These are phyloP conservation scores for Colletotrichum scovillei DNA, from an alignment of 2,329 filamentous ascomycete species.

Conservation along the genomic window DNA sequence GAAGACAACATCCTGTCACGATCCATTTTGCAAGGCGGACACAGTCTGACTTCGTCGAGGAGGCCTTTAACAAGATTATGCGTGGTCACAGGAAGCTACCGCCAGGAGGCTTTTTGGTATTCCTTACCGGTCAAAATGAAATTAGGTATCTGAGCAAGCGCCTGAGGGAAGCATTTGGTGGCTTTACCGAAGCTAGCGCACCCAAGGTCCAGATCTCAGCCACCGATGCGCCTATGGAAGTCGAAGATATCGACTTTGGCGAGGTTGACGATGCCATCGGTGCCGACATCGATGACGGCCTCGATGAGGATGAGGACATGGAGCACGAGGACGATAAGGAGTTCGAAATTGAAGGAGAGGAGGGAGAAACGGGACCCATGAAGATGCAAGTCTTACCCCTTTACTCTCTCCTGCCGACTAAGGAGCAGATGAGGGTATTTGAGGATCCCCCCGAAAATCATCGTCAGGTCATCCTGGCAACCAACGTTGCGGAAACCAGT, in stretches of 20 bases:
- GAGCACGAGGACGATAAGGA: slow-evolving; percentile 69
- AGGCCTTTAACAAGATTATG: slow-evolving; percentile 87
- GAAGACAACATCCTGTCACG: slow-evolving; percentile 90
- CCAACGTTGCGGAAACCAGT: slow-evolving; percentile 97
- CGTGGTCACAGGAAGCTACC: slow-evolving; percentile 91
- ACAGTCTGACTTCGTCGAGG: slow-evolving; percentile 88
- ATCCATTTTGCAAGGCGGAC: slow-evolving; percentile 89
- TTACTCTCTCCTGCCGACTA: slow-evolving; percentile 91
- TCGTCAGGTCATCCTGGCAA: slow-evolving; percentile 88
- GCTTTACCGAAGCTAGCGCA: slow-evolving; percentile 65
- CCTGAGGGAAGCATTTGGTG: slow-evolving; percentile 75
- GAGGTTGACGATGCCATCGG: slow-evolving; percentile 72
- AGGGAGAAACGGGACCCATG: slow-evolving; percentile 65
- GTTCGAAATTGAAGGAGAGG: slow-evolving; percentile 75
- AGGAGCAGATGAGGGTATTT: slow-evolving; percentile 92
- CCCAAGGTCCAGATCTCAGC: slow-evolving; percentile 81
- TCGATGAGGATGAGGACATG: slow-evolving; percentile 67
- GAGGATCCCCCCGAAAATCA: slow-evolving; percentile 84
- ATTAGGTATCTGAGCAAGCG: slow-evolving; percentile 86
- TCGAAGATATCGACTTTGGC: slow-evolving; percentile 88
- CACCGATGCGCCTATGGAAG: slow-evolving; percentile 81
- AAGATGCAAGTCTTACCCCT: slow-evolving; percentile 92
- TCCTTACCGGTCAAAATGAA: slow-evolving; percentile 93
- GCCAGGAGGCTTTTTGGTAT: slow-evolving; percentile 90
- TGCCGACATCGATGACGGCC: slow-evolving; percentile 69